Conservation (phyloP, 495 filamentous ascomycete genomes). For the Penicillium tannophilum region DNA sequence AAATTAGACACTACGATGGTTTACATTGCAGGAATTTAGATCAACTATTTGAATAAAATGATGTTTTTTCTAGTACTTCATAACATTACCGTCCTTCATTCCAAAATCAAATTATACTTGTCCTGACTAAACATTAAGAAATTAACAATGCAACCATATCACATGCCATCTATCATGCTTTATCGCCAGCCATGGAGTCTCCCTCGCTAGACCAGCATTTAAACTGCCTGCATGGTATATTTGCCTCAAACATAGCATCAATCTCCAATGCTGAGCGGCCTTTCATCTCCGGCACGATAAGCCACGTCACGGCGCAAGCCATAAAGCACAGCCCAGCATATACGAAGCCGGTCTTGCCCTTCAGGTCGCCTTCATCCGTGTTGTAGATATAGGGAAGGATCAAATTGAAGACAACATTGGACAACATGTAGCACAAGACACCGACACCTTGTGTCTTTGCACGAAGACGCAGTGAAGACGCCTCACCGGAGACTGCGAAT, state of each 20-base stretch:
- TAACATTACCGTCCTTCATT: not conserved
- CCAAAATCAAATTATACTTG: not conserved
- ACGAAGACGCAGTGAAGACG: conserved; percentile 28
- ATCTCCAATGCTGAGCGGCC: conserved; percentile 25
- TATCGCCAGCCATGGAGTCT: not conserved
- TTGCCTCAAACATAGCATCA: conserved; percentile 28
- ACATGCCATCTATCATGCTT: not conserved
- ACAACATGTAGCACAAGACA: conserved; percentile 22
- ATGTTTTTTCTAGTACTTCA: not conserved
- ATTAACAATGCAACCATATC: not conserved
- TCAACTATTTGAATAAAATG: not conserved
- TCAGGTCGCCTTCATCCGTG: conserved; percentile 25
- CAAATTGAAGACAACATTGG: conserved; percentile 21
- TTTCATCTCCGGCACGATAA: conserved; percentile 30
- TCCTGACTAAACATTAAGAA: not conserved
- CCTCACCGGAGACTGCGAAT: conserved; percentile 23
- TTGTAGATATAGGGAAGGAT: conserved; percentile 31
- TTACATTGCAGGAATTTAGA: not conserved
- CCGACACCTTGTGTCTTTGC: conserved; percentile 26
- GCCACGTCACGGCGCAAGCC: conserved; percentile 16
- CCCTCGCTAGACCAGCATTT: conserved; percentile 10
- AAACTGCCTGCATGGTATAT: conserved; percentile 11
- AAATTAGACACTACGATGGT: not conserved
- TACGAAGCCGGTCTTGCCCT: conserved; percentile 29
- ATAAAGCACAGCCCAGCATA: conserved; percentile 26